Evolutionary conservation across 352 stramenopile genomes (phyloP).

Genomic region (Phytophthora megakarya): DNA sequence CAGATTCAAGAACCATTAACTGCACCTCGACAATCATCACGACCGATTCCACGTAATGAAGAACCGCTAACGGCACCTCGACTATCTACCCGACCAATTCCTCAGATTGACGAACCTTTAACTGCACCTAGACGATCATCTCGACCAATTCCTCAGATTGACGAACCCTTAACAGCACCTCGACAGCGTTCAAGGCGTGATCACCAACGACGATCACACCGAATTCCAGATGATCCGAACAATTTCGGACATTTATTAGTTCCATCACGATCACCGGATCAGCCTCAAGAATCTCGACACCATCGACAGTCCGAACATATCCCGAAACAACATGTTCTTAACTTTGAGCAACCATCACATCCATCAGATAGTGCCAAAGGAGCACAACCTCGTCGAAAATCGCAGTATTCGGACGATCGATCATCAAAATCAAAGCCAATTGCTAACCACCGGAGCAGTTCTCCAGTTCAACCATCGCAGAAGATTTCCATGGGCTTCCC

Average conservation of each 20-base stretch:
- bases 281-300: neutral
- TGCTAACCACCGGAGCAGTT: neutral
- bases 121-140: neutral
- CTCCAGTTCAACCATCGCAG: slow-evolving; percentile 16
- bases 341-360: slow-evolving; percentile 4
- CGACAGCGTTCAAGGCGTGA: neutral
- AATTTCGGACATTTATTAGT: slow-evolving; percentile 8
- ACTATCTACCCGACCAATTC: neutral
- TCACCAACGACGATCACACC: neutral
- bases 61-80: neutral
- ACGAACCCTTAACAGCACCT: neutral
- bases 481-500: slow-evolving; percentile 19
- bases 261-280: neutral
- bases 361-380: neutral
- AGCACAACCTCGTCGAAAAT: slow-evolving; percentile 4
- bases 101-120: neutral
- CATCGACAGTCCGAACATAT: slow-evolving; percentile 14
- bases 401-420: slow-evolving; percentile 3
- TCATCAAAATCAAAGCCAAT: neutral
- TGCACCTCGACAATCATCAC: neutral
- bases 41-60: neutral
- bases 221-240: neutral
- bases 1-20: neutral
- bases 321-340: neutral
- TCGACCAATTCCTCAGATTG: neutral